Evolutionary conservation across 768 basidiomycete genomes (phyloP), one percentile per base, ranked within the genome.

Genomic region (Agrocybe praecox): DNA sequence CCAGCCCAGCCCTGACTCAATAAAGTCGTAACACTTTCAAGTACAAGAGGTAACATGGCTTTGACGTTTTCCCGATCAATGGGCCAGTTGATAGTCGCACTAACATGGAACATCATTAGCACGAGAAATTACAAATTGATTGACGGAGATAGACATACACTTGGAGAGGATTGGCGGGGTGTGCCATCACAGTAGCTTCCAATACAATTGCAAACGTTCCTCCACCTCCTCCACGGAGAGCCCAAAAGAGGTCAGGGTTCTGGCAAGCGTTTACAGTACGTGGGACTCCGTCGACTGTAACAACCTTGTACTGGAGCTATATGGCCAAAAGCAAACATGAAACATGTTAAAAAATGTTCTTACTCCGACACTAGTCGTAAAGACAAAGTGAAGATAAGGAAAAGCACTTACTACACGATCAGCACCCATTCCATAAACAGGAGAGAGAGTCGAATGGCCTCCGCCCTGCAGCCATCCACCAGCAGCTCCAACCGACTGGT

Each of bases 191-290:
- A 6, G 67, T 64, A 22, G 64, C 65, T 53, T 69, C 73, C 8
- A 77, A 65, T 11, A 80, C 78, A 36, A 79, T 75, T 21, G 77
- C 79, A 52, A 78, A 80, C 10, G 79, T 80, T 0, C 78, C 76
- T n/a, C 79, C 79, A 10, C 79, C 79, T 36, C 78, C 78, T 51
- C 78, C 78, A 32, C 77, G 74, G 32, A 85, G 74, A 17, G 82
- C 83, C 56, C 75, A 85, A 68, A 83, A 84, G 0, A 84, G 72
- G 66, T 84, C 82, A 53, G 72, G 57, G 56, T 83, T 80, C 61
- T 83, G 75, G 46, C 78, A 80, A 17, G 71, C 74, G 65, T 82
- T 84, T 5, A 71, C 82, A 1, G 72, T 73, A 29, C 78, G 74
- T 59, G 68, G 68, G 23, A 70, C 57, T 1, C 83, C 84, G 61